These are phyloP conservation scores for Globisporangium megalacanthum DNA, from an alignment of 352 stramenopile genomes.

Conservation along the genomic window DNA sequence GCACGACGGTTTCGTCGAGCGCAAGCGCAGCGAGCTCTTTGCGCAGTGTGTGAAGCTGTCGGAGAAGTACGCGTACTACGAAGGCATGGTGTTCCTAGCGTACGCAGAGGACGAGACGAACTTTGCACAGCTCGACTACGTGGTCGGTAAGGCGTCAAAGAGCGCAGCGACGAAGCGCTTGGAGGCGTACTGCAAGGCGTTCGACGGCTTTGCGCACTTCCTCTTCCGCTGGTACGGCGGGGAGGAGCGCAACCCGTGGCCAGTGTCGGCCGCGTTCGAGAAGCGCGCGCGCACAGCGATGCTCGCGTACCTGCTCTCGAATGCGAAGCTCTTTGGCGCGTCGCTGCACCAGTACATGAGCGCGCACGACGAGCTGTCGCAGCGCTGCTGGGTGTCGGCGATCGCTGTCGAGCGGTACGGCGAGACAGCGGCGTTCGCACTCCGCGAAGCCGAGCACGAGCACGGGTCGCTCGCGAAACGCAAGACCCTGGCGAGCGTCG, in stretches of 20 bases:
- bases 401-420: constrained; percentile 64
- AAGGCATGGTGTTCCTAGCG: constrained; percentile 76
- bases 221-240: constrained; percentile 76
- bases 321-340: constrained; percentile 51
- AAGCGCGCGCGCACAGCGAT: constrained; percentile 26
- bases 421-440: constrained; percentile 41
- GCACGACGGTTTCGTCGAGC: constrained; percentile 11
- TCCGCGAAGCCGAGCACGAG: constrained; percentile 50
- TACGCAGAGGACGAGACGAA: constrained; percentile 59
- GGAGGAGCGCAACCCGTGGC: constrained; percentile 67
- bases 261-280: constrained; percentile 16
- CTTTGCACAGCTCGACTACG: constrained; percentile 59
- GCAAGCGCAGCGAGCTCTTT: constrained; percentile 54
- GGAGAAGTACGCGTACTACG: constrained; percentile 74
- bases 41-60: constrained; percentile 46
- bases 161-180: constrained; percentile 50
- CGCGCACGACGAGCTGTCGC: constrained; percentile 39
- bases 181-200: constrained; percentile 54
- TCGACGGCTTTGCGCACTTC: constrained; percentile 56
- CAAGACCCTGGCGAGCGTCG: constrained; percentile 77
- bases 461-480: constrained; percentile 45
- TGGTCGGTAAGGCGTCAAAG: constrained; percentile 52
- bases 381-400: constrained; percentile 63
- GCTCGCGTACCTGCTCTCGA: constrained; percentile 58
- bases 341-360: constrained; percentile 66